Conservation (phyloP, 768 basidiomycete genomes). For the Psilocybe subaeruginosa region DNA sequence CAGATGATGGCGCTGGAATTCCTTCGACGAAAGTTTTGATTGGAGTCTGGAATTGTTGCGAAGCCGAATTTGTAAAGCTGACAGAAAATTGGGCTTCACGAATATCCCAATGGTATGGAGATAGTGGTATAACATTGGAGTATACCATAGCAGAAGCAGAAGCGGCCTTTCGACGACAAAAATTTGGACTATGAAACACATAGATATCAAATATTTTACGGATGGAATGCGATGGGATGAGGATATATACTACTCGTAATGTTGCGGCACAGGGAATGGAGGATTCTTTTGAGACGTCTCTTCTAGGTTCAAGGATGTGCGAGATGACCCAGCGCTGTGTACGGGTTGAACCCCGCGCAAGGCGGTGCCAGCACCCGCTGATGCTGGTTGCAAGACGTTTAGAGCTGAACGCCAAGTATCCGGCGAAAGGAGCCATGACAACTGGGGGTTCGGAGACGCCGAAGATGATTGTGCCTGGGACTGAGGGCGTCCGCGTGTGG, state of each 20-base stretch:
- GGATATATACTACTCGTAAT: constrained; percentile 18
- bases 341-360: background rate
- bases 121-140: constrained; percentile 72
- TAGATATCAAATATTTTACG: constrained; percentile 8
- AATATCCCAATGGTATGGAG: constrained; percentile 80
- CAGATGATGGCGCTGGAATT: constrained; percentile 57
- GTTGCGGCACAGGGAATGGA: constrained; percentile 45
- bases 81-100: constrained; percentile 69
- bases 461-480: constrained; percentile 16
- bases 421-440: constrained; percentile 22
- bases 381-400: constrained; percentile 19
- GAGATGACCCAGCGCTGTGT: constrained; percentile 1
- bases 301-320: constrained; percentile 5
- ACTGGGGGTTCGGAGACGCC: constrained; percentile 25
- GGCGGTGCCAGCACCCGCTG: background rate
- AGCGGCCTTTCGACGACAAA: constrained; percentile 71
- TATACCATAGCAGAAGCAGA: constrained; percentile 79
- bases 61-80: constrained; percentile 77
- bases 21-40: constrained; percentile 69
- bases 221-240: constrained; percentile 4
- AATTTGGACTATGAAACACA: constrained; percentile 17
- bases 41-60: constrained; percentile 90
- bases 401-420: constrained; percentile 23
- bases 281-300: constrained; percentile 18
- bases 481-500: constrained; percentile 42